Conservation (phyloP, 2,329 filamentous ascomycete genomes). For the Penicillium sp. region DNA sequence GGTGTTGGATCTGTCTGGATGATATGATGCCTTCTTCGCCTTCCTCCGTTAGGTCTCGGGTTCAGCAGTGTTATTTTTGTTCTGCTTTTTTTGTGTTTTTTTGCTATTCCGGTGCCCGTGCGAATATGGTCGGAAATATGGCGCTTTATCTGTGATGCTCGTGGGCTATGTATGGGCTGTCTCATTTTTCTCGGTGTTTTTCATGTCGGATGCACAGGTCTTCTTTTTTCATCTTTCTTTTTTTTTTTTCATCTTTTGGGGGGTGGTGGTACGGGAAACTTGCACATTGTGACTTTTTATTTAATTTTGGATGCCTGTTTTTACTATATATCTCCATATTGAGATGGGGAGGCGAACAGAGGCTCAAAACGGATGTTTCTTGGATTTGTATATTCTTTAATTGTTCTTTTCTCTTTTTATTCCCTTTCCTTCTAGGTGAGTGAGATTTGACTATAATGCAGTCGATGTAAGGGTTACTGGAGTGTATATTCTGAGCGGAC, state of each 20-base stretch:
- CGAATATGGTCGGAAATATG: conserved; percentile 16
- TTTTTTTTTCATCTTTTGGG: not conserved
- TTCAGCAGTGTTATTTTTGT: conserved; percentile 1
- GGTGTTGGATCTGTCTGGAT: conserved; percentile 3
- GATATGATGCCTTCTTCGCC: not conserved
- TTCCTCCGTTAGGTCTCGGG: not conserved
- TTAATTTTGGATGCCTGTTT: conserved; percentile 13
- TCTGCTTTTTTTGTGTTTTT: conserved; percentile 1
- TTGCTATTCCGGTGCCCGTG: conserved; percentile 11
- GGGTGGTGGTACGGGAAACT: conserved; percentile 3
- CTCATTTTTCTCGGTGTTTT: conserved; percentile 20
- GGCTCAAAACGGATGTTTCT: conserved; percentile 15
- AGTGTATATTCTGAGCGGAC: not conserved
- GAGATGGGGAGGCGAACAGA: conserved; percentile 11
- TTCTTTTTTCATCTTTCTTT: not conserved
- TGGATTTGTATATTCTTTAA: conserved; percentile 6
- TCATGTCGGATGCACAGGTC: conserved; percentile 9
- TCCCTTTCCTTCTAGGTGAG: not conserved
- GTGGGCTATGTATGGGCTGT: conserved; percentile 9
- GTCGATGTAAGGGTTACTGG: conserved; percentile 2
- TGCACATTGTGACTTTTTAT: conserved; percentile 11
- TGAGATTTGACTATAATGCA: not conserved
- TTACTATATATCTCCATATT: conserved; percentile 4
- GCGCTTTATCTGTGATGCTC: conserved; percentile 17
- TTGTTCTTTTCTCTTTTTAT: conserved; percentile 5